phyloP scores from a whole-genome alignment of 2,329 filamentous ascomycete genomes.

The Ceratocystis cacaofunesta region DNA sequence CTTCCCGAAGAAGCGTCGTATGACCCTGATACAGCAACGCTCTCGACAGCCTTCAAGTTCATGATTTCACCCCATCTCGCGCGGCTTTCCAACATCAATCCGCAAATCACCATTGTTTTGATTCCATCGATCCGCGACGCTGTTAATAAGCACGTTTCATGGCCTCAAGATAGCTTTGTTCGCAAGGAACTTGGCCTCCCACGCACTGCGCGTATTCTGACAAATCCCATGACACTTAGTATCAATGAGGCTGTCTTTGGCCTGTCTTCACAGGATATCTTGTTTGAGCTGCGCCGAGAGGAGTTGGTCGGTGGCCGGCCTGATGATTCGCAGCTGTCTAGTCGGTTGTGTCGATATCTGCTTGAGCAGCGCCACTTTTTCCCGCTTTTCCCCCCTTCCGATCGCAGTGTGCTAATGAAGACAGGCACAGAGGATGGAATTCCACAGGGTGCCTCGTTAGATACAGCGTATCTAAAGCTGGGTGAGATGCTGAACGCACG shows the following conservation, averaged over 20 bases:
- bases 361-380: slow-evolving; percentile 86
- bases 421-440: slow-evolving; percentile 44
- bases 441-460: slow-evolving; percentile 62
- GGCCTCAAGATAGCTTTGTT: slow-evolving; percentile 52
- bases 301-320: slow-evolving; percentile 33
- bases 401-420: slow-evolving; percentile 51
- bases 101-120: slow-evolving; percentile 65
- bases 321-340: slow-evolving; percentile 38
- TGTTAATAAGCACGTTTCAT: slow-evolving; percentile 70
- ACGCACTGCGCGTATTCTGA: slow-evolving; percentile 61
- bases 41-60: slow-evolving; percentile 70
- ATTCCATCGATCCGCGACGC: slow-evolving; percentile 72
- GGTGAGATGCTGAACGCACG: slow-evolving; percentile 79
- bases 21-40: slow-evolving; percentile 63
- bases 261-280: slow-evolving; percentile 66
- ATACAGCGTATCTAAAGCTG: slow-evolving; percentile 70
- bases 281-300: slow-evolving; percentile 67
- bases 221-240: slow-evolving; percentile 79
- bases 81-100: slow-evolving; percentile 53
- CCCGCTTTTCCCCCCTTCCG: slow-evolving; percentile 70
- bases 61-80: slow-evolving; percentile 62
- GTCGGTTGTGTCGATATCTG: slow-evolving; percentile 59
- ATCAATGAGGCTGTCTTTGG: slow-evolving; percentile 78
- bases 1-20: slow-evolving; percentile 50
- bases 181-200: slow-evolving; percentile 63